Base-by-base conservation (phyloP, 371 early-diverging fungal species). In the Chytridiales sp. region DNA sequence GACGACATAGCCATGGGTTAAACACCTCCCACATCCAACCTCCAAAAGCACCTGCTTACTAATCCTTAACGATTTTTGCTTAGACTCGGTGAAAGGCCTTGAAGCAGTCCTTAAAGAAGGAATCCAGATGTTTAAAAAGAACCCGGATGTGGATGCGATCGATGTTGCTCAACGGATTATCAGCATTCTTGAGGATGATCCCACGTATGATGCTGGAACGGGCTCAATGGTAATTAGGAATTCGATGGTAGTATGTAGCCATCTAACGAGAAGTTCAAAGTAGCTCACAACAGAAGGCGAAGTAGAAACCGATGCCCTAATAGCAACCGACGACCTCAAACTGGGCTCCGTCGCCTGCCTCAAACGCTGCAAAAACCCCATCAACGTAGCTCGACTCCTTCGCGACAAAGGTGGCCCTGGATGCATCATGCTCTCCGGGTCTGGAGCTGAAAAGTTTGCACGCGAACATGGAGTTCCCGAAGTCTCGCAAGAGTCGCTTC, bases 291-390 rank as follows among this genome's bases (percentile, higher is more conserved):
- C 51, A 8, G 13, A 30, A 5, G 51, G 51, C 36, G 35, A 51
- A 51, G 51, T 51, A 4, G 51, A 51, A 38, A 34, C 38, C 31
- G 51, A 51, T 24, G 51, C 51, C 32, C 11, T 51, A 22, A 51
- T 51, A n/a, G 51, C 36, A 4, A 51, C 51, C 32, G 51, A 51
- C 36, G 5, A 6, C 27, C 36, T 51, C 31, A 21, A 35, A n/a
- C 32, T 51, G 13, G 51, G 51, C 3, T 35, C 36, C 36, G 51
- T 51, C 3, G 11, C 24, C 35, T 34, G 51, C 13, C 36, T 51
- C 5, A 30, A 35, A 15, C 5, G 38, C 36, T 35, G 36, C 36
- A 22, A 22, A 24, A 34, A 51, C 38, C 51, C 51, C 19, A 51
- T 51, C 36, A 38, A 51, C 13, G 51, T 51, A 4, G 51, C 51